Base-by-base conservation (phyloP, 805 yeast species). In the Candida ascalaphidarum region DNA sequence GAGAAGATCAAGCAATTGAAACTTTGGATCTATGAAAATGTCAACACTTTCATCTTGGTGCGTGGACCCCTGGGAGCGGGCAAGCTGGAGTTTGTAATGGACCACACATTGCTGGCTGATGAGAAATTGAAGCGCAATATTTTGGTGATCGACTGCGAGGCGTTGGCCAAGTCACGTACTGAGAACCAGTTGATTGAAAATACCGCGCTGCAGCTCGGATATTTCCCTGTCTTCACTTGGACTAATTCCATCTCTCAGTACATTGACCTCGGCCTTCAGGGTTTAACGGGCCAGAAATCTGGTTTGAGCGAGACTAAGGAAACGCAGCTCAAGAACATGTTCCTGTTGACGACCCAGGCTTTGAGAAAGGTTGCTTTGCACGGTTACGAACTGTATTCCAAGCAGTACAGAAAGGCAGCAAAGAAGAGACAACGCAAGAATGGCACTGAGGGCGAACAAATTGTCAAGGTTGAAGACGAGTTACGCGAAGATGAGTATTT, bases 11-110 rank as follows among this genome's bases (percentile, higher is more conserved):
- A 77, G 32, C 84, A 81, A 37, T 46, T 92, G 31, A 70, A 68
- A 39, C 59, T 81, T 40, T 82, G 94, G 92, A 59, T 92, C 5
- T 77, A 75, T 33, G 98, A 92, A 50, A 88, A 86, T 36, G 76
- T 77, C n/a, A 79, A 81, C 49, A 84, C 96, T 2, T 92, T 86
- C 48, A 86, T 89, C 15, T 74, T 92, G 3, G 77, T 92, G 3
- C 74, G 78, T 36, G 98, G 98, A 9, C 97, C 98, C 4, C 70
- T 84, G 39, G 98, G 98, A 4, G 77, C 94, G n/a, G 98, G 97
- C 14, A 89, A 92, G 44, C 71, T 77, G 34, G 89, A 77, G 34
- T 58, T 85, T 34, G 86, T 89, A 4, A 55, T 79, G 46, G 75
- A 75, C 24, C 74, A 78, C 43, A 77, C 81, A 1, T 60, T 84